Conservation (phyloP, 306 rosid species). For the Vigna trinervia region DNA sequence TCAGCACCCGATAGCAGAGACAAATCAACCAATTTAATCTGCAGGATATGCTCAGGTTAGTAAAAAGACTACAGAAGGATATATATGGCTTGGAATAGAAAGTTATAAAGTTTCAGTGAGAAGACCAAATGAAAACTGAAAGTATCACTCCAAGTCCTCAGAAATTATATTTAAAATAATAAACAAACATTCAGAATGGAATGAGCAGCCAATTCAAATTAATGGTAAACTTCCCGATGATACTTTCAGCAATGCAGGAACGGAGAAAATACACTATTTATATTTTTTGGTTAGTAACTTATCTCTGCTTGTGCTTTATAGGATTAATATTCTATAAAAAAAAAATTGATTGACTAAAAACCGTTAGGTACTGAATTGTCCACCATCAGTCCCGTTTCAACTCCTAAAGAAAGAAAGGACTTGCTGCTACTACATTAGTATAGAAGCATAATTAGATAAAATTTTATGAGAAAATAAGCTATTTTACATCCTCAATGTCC, state of each 20-base stretch:
- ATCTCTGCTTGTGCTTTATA: conserved; percentile 1
- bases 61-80: conserved; percentile 8
- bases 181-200: conserved; percentile 3
- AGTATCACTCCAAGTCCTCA: conserved; percentile 33
- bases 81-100: conserved; percentile 24
- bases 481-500: conserved; percentile 29
- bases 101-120: neutral
- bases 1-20: conserved; percentile 78
- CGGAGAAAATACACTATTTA: neutral
- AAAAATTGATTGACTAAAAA: conserved; percentile 13
- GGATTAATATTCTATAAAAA: neutral
- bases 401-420: neutral
- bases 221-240: neutral
- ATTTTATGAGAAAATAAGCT: conserved; percentile 4
- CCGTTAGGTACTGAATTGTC: neutral
- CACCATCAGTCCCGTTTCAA: neutral
- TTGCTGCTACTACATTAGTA: conserved; percentile 20
- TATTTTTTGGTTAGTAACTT: neutral
- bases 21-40: conserved; percentile 81
- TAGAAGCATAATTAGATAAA: conserved; percentile 27
- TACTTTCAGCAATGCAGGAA: neutral
- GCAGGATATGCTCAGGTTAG: conserved; percentile 51
- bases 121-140: conserved; percentile 26
- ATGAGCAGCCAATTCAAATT: conserved; percentile 9
- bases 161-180: conserved; percentile 19